A percentile compares a stretch with the other conserved stretches of the same genome.
Evolutionary conservation across 495 filamentous ascomycete genomes (phyloP).

Genomic region (Aspergillus conjunctus): DNA sequence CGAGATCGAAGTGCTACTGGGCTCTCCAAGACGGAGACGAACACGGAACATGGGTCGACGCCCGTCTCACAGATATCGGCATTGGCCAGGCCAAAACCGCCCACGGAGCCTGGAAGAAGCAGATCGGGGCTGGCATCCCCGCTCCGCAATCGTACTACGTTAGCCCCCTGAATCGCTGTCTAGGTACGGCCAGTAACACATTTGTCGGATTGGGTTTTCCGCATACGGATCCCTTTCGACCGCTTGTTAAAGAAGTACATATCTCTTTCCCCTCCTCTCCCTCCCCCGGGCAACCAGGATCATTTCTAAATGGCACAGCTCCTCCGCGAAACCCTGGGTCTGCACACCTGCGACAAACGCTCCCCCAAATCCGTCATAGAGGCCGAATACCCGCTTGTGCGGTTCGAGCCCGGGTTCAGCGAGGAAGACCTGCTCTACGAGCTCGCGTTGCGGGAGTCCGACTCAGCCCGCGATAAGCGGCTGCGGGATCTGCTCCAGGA

Average conservation of each 20-base stretch:
- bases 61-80: conserved; percentile 66
- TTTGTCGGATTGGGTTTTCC: conserved; percentile 61
- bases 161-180: conserved; percentile 72
- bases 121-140: conserved; percentile 59
- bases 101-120: conserved; percentile 62
- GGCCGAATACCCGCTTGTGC: conserved; percentile 58
- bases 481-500: conserved; percentile 60
- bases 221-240: conserved; percentile 54
- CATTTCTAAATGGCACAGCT: conserved; percentile 29
- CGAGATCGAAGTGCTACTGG: conserved; percentile 63
- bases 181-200: conserved; percentile 63
- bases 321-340: conserved; percentile 71
- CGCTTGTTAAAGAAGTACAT: conserved; percentile 66
- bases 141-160: conserved; percentile 69
- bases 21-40: conserved; percentile 70
- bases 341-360: conserved; percentile 82
- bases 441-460: conserved; percentile 55
- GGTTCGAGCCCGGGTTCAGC: conserved; percentile 63
- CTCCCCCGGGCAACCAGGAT: not conserved
- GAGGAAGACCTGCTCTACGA: conserved; percentile 65
- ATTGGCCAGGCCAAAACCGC: conserved; percentile 63
- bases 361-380: conserved; percentile 60
- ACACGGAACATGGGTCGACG: conserved; percentile 69
- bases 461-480: conserved; percentile 57
- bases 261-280: not conserved